Evolutionary conservation across 345 rosid genomes (phyloP).

Genomic region (Eucalyptus pauciflora): DNA sequence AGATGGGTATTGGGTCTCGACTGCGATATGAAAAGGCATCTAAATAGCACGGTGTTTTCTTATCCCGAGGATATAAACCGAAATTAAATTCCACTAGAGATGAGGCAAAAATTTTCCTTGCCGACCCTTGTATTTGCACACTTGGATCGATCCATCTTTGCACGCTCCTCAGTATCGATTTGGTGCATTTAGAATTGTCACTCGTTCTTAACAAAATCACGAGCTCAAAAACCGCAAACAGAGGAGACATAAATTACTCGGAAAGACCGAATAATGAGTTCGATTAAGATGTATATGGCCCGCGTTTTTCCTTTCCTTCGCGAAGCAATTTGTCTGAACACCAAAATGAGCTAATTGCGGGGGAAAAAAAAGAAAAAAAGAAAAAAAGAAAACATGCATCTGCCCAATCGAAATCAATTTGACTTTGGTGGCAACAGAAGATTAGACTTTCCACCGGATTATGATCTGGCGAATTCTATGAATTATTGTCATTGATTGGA

Average conservation of each 20-base stretch:
- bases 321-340: not conserved
- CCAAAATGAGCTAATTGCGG: not conserved
- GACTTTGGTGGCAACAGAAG: not conserved
- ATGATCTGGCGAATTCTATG: not conserved
- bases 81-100: not conserved
- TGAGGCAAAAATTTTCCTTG: not conserved
- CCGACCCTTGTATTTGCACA: not conserved
- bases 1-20: not conserved
- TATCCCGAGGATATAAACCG: not conserved
- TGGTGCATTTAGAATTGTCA: not conserved
- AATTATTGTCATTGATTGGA: not conserved
- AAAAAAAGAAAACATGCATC: not conserved
- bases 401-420: not conserved
- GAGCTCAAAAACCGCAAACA: not conserved
- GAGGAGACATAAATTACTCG: not conserved
- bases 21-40: not conserved
- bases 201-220: not conserved
- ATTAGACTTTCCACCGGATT: not conserved
- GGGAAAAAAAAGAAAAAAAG: too few relatives aligned
- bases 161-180: not conserved
- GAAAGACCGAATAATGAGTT: not conserved
- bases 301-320: not conserved
- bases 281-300: not conserved
- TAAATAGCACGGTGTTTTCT: not conserved
- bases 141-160: not conserved